Evolutionary conservation across 352 stramenopile species (phyloP).

Genomic region (Thalassiosira allenii): DNA sequence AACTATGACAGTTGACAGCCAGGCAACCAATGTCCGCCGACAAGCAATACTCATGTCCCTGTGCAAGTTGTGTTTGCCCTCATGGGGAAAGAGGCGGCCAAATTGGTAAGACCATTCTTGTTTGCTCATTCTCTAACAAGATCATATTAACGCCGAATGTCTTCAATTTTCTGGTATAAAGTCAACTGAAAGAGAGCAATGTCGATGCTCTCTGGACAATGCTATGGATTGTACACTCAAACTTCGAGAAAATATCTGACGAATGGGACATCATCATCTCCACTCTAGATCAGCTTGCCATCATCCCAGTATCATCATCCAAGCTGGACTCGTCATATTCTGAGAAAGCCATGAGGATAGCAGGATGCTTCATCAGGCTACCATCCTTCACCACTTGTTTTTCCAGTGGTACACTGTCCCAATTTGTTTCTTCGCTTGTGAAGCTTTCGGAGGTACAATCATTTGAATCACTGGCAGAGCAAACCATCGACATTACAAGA

Average conservation of each 20-base stretch:
- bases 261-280: conserved; percentile 84
- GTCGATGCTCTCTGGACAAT: conserved; percentile 74
- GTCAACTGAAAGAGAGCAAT: conserved; percentile 79
- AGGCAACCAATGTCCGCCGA: conserved; percentile 59
- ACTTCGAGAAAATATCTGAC: conserved; percentile 74
- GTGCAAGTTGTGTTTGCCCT: conserved; percentile 85
- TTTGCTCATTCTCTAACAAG: too few relatives aligned
- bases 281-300: conserved; percentile 83
- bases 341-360: conserved; percentile 67
- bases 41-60: conserved; percentile 80
- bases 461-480: conserved; percentile 40
- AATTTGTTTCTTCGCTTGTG: conserved; percentile 69
- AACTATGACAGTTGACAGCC: conserved; percentile 59
- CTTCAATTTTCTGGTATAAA: too few relatives aligned
- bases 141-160: too few relatives aligned
- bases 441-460: conserved; percentile 62
- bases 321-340: conserved; percentile 68
- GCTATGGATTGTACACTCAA: conserved; percentile 76
- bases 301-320: conserved; percentile 75
- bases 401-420: conserved; percentile 57
- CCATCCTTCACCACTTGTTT: conserved; percentile 84
- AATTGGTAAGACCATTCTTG: conserved; percentile 50
- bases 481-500: conserved; percentile 27
- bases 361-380: conserved; percentile 71
- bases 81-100: conserved; percentile 76